These are phyloP conservation scores for Microdochium paspali DNA, from an alignment of 2,329 filamentous ascomycete genomes.

Conservation along the genomic window DNA sequence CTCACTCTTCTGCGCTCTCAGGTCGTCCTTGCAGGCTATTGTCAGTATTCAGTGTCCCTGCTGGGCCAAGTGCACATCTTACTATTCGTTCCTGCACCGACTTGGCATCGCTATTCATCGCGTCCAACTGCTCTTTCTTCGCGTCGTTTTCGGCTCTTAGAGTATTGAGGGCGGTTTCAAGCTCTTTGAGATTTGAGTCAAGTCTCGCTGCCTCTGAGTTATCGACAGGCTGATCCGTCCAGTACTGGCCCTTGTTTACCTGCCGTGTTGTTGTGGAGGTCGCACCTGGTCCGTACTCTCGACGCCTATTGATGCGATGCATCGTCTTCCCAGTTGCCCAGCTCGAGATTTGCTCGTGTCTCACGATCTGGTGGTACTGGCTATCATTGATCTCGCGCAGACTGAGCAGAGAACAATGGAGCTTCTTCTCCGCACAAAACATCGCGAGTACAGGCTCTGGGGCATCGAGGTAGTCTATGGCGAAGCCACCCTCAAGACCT, in stretches of 20 bases:
- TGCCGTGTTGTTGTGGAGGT: conserved; percentile 58
- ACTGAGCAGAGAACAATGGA: conserved; percentile 61
- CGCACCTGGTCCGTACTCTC: conserved; percentile 70
- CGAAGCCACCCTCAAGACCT: conserved; percentile 73
- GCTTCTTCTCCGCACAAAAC: conserved; percentile 64
- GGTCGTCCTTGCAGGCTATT: conserved; percentile 24
- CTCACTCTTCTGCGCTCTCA: conserved; percentile 54
- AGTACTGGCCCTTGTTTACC: conserved; percentile 54
- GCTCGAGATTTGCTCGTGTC: conserved; percentile 45
- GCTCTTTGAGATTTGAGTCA: conserved; percentile 38
- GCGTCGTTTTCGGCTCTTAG: conserved; percentile 23
- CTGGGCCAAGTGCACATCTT: conserved; percentile 8
- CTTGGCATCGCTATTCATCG: conserved; percentile 27
- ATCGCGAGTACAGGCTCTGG: conserved; percentile 79
- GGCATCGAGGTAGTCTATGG: conserved; percentile 69
- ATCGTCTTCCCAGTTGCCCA: conserved; percentile 61
- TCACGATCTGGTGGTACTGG: conserved; percentile 58
- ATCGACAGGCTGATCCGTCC: conserved; percentile 73
- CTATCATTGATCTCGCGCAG: conserved; percentile 53
- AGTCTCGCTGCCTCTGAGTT: conserved; percentile 52
- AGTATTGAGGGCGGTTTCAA: conserved; percentile 22
- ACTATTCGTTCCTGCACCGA: conserved; percentile 37
- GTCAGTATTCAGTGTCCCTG: conserved; percentile 10
- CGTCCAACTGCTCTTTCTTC: conserved; percentile 24
- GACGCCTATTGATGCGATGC: conserved; percentile 60